These are phyloP conservation scores for Patellaria atrata DNA, from an alignment of 495 filamentous ascomycete genomes.

Conservation along the genomic window DNA sequence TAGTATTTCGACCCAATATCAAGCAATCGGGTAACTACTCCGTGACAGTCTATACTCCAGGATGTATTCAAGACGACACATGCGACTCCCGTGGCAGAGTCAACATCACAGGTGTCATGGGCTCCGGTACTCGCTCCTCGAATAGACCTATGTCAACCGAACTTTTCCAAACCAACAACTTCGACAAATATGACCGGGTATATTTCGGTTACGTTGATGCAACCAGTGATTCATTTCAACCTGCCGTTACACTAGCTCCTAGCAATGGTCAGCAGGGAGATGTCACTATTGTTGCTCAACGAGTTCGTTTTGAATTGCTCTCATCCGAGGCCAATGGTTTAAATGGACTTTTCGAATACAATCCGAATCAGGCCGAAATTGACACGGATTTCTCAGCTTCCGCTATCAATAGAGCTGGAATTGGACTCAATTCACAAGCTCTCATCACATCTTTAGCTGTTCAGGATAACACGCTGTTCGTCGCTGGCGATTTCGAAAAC, in stretches of 20 bases:
- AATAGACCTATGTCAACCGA: conserved; percentile 30
- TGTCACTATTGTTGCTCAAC: conserved; percentile 71
- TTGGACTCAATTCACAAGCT: conserved; percentile 44
- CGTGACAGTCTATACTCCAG: conserved; percentile 79
- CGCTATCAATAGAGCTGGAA: conserved; percentile 57
- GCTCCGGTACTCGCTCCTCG: conserved; percentile 30
- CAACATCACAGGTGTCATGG: conserved; percentile 60
- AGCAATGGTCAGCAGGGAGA: conserved; percentile 44
- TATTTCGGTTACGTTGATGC: conserved; percentile 75
- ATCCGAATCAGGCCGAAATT: conserved; percentile 46
- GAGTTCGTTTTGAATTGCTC: conserved; percentile 61
- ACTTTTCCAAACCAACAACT: conserved; percentile 79
- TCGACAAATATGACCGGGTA: conserved; percentile 86
- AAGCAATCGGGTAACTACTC: conserved; percentile 80
- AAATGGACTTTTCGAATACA: conserved; percentile 85
- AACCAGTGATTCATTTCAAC: conserved; percentile 57
- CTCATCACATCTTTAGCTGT: conserved; percentile 48
- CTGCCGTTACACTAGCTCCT: conserved; percentile 66
- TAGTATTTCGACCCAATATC: conserved; percentile 73
- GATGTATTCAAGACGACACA: conserved; percentile 64
- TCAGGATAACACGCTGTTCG: conserved; percentile 47
- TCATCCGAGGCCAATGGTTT: conserved; percentile 50
- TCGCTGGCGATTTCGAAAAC: conserved; percentile 75
- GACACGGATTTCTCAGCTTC: conserved; percentile 56
- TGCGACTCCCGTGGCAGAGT: conserved; percentile 64